Base-by-base conservation (phyloP, 2,329 filamentous ascomycete species). In the Penicillium concentricum region DNA sequence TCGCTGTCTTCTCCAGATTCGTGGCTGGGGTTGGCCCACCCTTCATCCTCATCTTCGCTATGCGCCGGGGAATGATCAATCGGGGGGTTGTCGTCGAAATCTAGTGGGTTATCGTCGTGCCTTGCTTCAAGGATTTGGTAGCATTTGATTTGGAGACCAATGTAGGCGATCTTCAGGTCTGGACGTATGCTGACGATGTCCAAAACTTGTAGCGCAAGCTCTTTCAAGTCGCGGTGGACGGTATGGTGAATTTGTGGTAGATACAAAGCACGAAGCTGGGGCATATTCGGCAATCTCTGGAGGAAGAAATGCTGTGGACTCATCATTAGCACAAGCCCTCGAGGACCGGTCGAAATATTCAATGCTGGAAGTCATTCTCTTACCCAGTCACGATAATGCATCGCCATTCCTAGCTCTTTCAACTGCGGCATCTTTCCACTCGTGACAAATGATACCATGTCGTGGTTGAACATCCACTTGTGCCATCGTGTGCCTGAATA, bases 321-420 rank as follows among this genome's bases (percentile, higher is more conserved):
- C 60, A 38, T 57, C 52, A 49, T 66, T 64, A 61, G 65, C 51
- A 58, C 30, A 58, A 54, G 46, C 62, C 16, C 24, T 24, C 9
- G 15, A 45, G 9, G 5, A 59, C 20, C 44, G 15, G 39, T 24
- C 7, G 20, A n/a, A 15, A 35, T 26, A 41, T 32, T 26, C 20
- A 47, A 35, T 13, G 37, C 24, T 30, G 30, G 8, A 8, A 46
- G 28, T 58, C 12, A 15, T 30, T 28, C 48, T 72, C 84, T 78
- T 79, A 91, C 88, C 90, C 90, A 94, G 67, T 92, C 88, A 63
- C 83, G 85, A 72, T 89, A 90, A 60, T 91, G 84, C 54, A 94
- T 81, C 1, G 85, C 83, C 63, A 90, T 83, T 10, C 88, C 87
- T 26, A 94, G 76, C 73, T 94, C 90, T 54, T 82, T 82, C 42